A percentile compares a stretch with the other conserved stretches of the same genome.
These are phyloP conservation scores for Sarocladium strictum DNA, from an alignment of 2,329 filamentous ascomycete species.

Conservation along the genomic window DNA sequence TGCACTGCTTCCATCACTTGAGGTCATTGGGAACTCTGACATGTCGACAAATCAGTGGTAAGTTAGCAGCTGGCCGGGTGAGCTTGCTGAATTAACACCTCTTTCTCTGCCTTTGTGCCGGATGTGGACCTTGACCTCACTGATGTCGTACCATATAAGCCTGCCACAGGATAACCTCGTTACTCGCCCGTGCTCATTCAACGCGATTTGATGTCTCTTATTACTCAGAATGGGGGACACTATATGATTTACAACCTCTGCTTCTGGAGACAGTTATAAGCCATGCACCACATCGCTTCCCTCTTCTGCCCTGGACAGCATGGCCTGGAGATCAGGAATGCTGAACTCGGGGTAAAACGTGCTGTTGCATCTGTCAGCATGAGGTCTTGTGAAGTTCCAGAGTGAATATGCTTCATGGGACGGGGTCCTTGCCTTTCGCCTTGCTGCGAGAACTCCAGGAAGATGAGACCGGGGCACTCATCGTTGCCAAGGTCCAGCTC, in stretches of 20 bases:
- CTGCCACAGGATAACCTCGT: too few relatives aligned
- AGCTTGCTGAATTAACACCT: constrained; percentile 28
- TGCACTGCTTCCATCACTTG: constrained; percentile 16
- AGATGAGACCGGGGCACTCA: constrained; percentile 1
- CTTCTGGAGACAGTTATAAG: neutral
- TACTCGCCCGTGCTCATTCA: too few relatives aligned
- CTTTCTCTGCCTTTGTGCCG: too few relatives aligned
- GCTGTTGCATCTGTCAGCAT: neutral
- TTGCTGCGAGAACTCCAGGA: constrained; percentile 4
- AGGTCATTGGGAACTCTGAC: constrained; percentile 20
- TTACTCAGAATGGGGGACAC: too few relatives aligned
- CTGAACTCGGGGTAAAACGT: neutral
- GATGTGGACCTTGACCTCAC: too few relatives aligned
- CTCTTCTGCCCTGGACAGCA: neutral
- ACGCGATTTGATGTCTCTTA: too few relatives aligned
- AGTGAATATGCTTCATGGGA: neutral
- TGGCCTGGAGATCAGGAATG: constrained; percentile 7
- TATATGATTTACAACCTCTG: too few relatives aligned
- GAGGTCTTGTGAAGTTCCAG: neutral
- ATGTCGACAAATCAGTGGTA: constrained; percentile 24
- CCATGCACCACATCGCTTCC: neutral
- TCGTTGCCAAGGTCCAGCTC: constrained; percentile 7
- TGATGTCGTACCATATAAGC: neutral
- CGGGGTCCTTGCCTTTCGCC: constrained; percentile 4
- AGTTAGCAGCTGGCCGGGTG: constrained; percentile 32